phyloP scores from a whole-genome alignment of 139 green algal genomes.

The Edaphochlamys debaryana region DNA sequence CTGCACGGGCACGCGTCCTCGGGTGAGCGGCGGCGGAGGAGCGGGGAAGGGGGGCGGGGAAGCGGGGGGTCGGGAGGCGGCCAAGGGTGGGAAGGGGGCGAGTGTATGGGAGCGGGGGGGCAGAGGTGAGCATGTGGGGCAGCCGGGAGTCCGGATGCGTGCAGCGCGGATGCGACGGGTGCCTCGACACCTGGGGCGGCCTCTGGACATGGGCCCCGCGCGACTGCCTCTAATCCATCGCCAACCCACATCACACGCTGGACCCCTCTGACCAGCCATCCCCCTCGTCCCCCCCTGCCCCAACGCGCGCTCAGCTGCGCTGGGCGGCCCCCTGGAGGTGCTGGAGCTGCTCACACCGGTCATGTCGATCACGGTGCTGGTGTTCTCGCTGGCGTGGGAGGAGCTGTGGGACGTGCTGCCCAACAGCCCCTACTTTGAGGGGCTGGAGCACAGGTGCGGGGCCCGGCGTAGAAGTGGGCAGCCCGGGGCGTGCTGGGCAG shows the following conservation, averaged over 20 bases:
- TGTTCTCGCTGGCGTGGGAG: conserved; percentile 78
- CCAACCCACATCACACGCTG: too few species aligned
- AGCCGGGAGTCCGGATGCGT: too few species aligned
- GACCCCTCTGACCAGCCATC: too few species aligned
- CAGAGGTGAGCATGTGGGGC: too few species aligned
- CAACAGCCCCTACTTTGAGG: conserved; percentile 78
- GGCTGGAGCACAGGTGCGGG: conserved; percentile 25
- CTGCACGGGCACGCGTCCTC: conserved; percentile 19
- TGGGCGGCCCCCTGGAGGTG: conserved; percentile 72
- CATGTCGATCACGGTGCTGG: conserved; percentile 78
- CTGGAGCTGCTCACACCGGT: conserved; percentile 66
- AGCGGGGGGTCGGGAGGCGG: neutral
- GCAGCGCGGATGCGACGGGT: too few species aligned
- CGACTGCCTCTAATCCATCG: too few species aligned
- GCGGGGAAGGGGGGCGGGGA: neutral
- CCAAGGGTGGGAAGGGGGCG: neutral
- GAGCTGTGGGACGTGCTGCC: conserved; percentile 75
- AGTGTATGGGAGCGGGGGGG: too few species aligned
- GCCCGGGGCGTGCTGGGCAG: too few species aligned
- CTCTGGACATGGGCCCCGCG: too few species aligned
- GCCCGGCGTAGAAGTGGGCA: too few species aligned
- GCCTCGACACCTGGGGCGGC: too few species aligned
- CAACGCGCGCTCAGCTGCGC: conserved; percentile 25
- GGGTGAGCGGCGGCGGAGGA: neutral
- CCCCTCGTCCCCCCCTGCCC: too few species aligned